These are phyloP conservation scores for Coix lacrymajobi DNA, from an alignment of 176 grass and related monocot genomes.

Conservation along the genomic window DNA sequence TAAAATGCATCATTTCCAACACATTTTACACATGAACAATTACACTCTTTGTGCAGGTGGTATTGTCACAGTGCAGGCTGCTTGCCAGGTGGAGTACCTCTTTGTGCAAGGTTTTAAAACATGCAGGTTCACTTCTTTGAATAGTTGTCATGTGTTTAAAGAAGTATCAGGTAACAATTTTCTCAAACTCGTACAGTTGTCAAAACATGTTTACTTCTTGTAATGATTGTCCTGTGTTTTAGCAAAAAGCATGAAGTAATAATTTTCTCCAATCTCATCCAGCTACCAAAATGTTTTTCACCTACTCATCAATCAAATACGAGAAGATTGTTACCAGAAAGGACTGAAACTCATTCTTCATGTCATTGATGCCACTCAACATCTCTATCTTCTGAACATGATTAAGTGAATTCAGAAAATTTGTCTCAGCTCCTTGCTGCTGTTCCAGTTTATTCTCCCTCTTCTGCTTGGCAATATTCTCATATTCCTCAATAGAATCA, in stretches of 20 bases:
- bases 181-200: background rate
- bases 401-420: constrained; percentile 73
- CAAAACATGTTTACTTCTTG: background rate
- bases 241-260: background rate
- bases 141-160: background rate
- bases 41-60: background rate
- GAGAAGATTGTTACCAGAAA: constrained; percentile 69
- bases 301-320: background rate
- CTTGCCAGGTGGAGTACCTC: background rate
- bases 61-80: background rate
- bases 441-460: constrained; percentile 89
- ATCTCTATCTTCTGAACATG: constrained; percentile 99
- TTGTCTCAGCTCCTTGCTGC: constrained; percentile 81
- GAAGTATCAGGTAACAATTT: background rate
- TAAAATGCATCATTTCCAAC: background rate
- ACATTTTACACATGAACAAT: background rate
- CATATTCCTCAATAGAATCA: constrained; percentile 92
- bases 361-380: constrained; percentile 80
- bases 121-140: background rate
- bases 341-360: constrained; percentile 83
- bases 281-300: background rate
- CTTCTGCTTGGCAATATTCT: constrained; percentile 75
- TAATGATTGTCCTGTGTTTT: background rate
- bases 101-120: background rate
- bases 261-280: background rate